Evolutionary conservation across 345 rosid species (phyloP).

Genomic region (Aurinia saxatilis): DNA sequence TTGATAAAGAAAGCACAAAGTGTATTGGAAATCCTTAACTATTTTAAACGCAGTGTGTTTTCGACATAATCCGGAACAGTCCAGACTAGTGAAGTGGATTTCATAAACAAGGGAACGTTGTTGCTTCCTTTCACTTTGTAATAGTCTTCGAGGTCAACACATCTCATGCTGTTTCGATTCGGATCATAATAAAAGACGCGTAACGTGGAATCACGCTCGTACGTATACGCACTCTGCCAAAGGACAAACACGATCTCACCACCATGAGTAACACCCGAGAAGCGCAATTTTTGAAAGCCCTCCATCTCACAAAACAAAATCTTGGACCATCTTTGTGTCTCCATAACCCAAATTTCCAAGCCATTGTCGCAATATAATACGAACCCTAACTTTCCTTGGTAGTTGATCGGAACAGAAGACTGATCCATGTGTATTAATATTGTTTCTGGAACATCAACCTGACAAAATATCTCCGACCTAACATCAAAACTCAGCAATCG

Average conservation of each 20-base stretch:
- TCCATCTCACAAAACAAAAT: neutral
- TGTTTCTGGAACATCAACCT: neutral
- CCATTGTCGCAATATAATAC: neutral
- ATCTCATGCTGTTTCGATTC: neutral
- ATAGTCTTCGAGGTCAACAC: neutral
- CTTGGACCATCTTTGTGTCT: neutral
- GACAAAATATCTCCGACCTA: neutral
- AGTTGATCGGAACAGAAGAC: neutral
- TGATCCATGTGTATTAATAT: no score
- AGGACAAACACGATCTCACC: no score
- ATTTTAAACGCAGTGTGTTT: neutral
- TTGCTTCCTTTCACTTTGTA: no score
- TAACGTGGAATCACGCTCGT: neutral
- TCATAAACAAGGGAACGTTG: no score
- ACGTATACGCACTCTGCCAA: no score
- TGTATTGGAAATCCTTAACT: no score
- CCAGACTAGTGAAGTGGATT: no score
- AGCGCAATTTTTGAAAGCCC: neutral
- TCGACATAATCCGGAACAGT: neutral
- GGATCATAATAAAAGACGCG: neutral
- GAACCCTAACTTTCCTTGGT: conserved; percentile 2
- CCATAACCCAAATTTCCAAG: neutral
- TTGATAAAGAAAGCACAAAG: no score
- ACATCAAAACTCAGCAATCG: neutral
- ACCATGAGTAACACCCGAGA: neutral